These are phyloP conservation scores for Lycium barbarum DNA, from an alignment of 257 asterid species.

Conservation along the genomic window DNA sequence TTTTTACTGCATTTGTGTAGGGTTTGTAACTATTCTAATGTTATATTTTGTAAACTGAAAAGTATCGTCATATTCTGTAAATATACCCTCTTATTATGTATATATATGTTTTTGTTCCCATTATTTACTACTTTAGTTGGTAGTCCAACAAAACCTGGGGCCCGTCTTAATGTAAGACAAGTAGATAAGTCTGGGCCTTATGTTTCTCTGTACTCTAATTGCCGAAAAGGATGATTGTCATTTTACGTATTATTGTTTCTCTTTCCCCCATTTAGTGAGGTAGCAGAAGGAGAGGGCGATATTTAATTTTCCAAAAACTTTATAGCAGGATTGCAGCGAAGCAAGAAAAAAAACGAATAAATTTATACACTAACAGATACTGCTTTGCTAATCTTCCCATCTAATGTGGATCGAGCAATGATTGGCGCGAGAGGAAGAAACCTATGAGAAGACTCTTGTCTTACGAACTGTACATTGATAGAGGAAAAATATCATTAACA, in stretches of 20 bases:
- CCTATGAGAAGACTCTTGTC: neutral
- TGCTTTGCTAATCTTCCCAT: neutral
- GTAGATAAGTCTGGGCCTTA: slow-evolving; percentile 16
- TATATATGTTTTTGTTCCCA: no score
- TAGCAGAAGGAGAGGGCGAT: neutral
- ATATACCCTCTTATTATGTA: no score
- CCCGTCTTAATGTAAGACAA: neutral
- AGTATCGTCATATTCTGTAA: no score
- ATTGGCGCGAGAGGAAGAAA: neutral
- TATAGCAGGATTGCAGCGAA: neutral
- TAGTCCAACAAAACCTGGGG: neutral
- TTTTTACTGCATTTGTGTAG: no score
- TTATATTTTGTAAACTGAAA: no score
- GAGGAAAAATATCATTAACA: neutral
- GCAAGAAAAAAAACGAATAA: no score
- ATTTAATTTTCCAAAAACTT: neutral
- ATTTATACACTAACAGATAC: neutral
- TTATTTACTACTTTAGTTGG: neutral
- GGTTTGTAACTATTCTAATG: no score
- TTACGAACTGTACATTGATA: neutral
- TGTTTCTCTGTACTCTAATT: neutral
- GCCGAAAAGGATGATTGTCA: neutral
- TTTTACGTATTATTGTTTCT: neutral
- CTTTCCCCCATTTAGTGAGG: neutral
- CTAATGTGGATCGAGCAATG: neutral